Base-by-base conservation (phyloP, 2,329 filamentous ascomycete genomes). In the Trichoderma oligosporum region DNA sequence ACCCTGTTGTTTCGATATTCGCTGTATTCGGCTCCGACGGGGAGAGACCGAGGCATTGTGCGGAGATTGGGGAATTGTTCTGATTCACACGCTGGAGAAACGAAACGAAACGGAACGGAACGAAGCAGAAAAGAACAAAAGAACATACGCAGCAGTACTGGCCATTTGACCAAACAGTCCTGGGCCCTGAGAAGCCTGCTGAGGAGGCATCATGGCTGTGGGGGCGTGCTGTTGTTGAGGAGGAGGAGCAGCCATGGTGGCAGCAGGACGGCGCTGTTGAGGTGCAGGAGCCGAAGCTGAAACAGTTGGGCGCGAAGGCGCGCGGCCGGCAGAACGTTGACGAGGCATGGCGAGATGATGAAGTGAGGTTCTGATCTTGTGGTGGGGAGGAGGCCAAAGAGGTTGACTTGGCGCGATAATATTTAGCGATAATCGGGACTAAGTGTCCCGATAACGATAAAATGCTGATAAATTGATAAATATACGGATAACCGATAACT, bases 111-210 rank as follows among this genome's bases (percentile, higher is more conserved):
- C 4, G 24, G 18, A 18, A 8, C 12, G 1, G 8, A 14, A 24
- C 6, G 22, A n/a, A 31, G 14, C 2, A 35, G 31, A 29, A 7
- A 0, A 11, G n/a, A 4, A 18, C n/a, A 35, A 38, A 4, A n/a
- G 7, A 18, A 86, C 91, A 79, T 87, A 97, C 93, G 94, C 94
- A 73, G 94, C 94, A 58, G 94, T 99, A 71, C 87, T 91, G 64
- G 94, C 94, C 89, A 99, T 97, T 81, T 97, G 91, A 59, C 91
- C 93, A 66, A 99, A 91, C 9, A 99, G 81, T 62, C 94, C 93
- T 4, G 91, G 86, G 25, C 91, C 89, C 64, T 87, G 81, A 54
- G 83, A 82, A 52, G 74, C 73, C 51, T 77, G 74, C 46, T 76
- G 73, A 54, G 75, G 73, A 45, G 79, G 72, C 24, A 77, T 73